Evolutionary conservation across 805 yeast genomes (phyloP).

Genomic region (Pichia heedii): DNA sequence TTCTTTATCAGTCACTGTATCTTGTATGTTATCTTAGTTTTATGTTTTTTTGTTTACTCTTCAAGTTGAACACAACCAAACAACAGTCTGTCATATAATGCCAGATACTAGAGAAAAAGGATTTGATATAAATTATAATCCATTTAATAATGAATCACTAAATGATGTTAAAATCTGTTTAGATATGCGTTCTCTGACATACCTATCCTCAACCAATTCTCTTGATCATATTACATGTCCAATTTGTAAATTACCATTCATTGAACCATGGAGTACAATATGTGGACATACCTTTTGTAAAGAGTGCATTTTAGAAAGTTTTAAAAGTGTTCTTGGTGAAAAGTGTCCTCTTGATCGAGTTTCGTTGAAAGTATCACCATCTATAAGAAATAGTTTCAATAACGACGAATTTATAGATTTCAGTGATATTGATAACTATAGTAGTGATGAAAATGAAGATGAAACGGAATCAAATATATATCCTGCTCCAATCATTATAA

Average conservation of each 20-base stretch:
- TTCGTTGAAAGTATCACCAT: constrained; percentile 23
- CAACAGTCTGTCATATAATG: too few relatives aligned
- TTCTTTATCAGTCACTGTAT: too few relatives aligned
- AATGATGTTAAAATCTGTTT: background rate
- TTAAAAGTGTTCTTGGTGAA: constrained; percentile 29
- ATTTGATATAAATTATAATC: background rate
- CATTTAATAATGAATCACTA: background rate
- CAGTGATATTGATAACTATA: constrained; percentile 2
- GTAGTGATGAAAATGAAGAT: constrained; percentile 8
- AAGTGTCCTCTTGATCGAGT: constrained; percentile 58
- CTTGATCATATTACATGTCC: constrained; percentile 40
- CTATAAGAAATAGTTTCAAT: background rate
- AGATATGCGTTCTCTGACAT: constrained; percentile 20
- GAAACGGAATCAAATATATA: constrained; percentile 23
- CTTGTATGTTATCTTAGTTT: too few relatives aligned
- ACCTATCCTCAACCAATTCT: constrained; percentile 11
- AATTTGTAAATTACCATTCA: constrained; percentile 58
- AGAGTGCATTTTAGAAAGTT: constrained; percentile 41
- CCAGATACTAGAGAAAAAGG: background rate
- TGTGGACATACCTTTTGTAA: constrained; percentile 67
- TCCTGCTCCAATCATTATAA: constrained; percentile 49
- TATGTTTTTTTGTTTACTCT: too few relatives aligned
- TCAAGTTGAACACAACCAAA: too few relatives aligned
- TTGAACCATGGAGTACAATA: constrained; percentile 49
- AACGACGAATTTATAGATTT: background rate